Percentiles rank a stretch among this genome's conserved stretches.
These are phyloP conservation scores for Tarenaya hassleriana DNA, from an alignment of 345 rosid species.

Conservation along the genomic window DNA sequence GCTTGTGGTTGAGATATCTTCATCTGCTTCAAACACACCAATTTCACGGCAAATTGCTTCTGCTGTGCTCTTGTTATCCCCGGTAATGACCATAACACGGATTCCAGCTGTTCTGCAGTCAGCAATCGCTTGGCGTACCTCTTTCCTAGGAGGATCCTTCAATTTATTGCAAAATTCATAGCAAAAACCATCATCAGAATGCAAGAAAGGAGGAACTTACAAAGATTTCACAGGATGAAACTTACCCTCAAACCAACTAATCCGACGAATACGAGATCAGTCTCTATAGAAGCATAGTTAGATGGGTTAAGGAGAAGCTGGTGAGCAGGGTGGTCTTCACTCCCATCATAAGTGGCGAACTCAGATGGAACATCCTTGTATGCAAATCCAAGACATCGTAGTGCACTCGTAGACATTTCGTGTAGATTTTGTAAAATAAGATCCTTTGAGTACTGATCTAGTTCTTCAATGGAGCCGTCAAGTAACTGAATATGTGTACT, in stretches of 20 bases:
- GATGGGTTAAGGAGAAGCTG: constrained; percentile 65
- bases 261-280: constrained; percentile 69
- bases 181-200: constrained; percentile 2
- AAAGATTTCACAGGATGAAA: constrained; percentile 2
- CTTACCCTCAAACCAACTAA: constrained; percentile 84
- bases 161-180: constrained; percentile 12
- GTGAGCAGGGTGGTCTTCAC: constrained; percentile 90
- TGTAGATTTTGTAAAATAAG: constrained; percentile 52
- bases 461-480: constrained; percentile 57
- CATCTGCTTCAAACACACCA: constrained; percentile 73
- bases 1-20: constrained; percentile 60
- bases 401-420: constrained; percentile 68
- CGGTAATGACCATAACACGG: constrained; percentile 93
- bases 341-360: constrained; percentile 72
- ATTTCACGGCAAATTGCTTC: constrained; percentile 94
- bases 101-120: constrained; percentile 97
- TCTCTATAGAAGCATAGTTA: constrained; percentile 75
- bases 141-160: constrained; percentile 97
- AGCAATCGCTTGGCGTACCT: constrained; percentile 88
- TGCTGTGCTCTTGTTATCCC: constrained; percentile 92
- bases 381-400: constrained; percentile 86
- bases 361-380: constrained; percentile 45
- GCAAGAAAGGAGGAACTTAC: constrained; percentile 2
- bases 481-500: constrained; percentile 64
- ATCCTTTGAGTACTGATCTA: constrained; percentile 55